These are phyloP conservation scores for Solanum chilense DNA, from an alignment of 257 asterid genomes.

Conservation along the genomic window DNA sequence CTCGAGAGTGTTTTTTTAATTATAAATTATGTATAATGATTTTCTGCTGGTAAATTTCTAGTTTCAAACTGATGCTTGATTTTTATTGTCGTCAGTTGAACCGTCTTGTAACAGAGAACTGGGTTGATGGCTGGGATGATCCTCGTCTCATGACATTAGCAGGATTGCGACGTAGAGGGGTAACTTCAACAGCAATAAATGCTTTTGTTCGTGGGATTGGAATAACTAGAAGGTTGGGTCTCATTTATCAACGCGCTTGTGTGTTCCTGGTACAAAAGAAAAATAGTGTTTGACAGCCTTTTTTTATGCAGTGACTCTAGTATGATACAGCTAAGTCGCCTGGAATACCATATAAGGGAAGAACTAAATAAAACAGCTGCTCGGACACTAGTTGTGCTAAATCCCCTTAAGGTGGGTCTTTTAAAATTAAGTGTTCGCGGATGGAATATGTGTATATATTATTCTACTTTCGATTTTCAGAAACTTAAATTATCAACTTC, in stretches of 20 bases:
- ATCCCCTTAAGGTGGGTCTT: constrained; percentile 68
- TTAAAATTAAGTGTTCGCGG: neutral
- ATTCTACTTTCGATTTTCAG: neutral
- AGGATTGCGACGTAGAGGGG: constrained; percentile 91
- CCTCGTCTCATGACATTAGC: constrained; percentile 95
- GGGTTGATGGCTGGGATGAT: constrained; percentile 98
- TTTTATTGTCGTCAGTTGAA: constrained; percentile 46
- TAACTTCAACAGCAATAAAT: constrained; percentile 77
- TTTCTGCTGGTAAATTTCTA: neutral
- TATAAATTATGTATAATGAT: neutral
- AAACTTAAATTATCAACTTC: neutral
- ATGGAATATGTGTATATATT: neutral
- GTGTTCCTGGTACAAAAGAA: neutral
- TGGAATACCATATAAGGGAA: constrained; percentile 85
- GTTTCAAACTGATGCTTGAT: constrained; percentile 4
- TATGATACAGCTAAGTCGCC: constrained; percentile 68
- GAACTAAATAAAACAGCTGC: constrained; percentile 80
- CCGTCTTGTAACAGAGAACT: constrained; percentile 79
- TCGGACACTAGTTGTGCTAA: constrained; percentile 75
- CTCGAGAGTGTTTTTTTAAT: neutral
- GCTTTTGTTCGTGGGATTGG: constrained; percentile 89
- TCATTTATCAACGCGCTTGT: neutral
- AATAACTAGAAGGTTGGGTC: constrained; percentile 76
- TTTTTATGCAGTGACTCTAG: constrained; percentile 64
- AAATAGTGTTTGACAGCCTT: constrained; percentile 3